Percentiles rank a stretch among this genome's conserved stretches.
These are phyloP conservation scores for Ailanthus altissimus DNA, from an alignment of 345 rosid species.

Conservation along the genomic window DNA sequence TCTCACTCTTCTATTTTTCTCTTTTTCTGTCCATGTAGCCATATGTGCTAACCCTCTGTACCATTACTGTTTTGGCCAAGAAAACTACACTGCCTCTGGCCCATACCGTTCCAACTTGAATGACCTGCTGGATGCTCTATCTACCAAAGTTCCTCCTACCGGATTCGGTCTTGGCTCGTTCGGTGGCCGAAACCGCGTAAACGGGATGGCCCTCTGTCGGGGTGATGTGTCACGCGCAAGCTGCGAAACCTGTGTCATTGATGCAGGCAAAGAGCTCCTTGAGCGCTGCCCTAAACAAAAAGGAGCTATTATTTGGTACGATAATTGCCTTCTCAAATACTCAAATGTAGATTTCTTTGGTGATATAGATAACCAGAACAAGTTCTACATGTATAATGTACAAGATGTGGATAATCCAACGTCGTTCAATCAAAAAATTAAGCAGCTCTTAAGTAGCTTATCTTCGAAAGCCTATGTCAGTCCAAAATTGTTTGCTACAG, in stretches of 20 bases:
- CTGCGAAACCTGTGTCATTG: slow-evolving; percentile 10
- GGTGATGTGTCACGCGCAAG: neutral
- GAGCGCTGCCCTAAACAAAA: neutral
- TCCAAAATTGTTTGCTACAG: neutral
- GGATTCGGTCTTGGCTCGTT: neutral
- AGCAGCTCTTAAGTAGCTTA: neutral
- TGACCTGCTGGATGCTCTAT: neutral
- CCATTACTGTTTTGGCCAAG: neutral
- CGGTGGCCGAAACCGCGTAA: neutral
- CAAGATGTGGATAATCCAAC: neutral
- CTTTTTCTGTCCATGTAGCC: neutral
- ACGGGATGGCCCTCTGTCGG: neutral
- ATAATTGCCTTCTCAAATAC: slow-evolving; percentile 13
- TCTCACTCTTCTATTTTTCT: neutral
- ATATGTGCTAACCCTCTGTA: neutral
- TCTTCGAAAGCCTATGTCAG: neutral
- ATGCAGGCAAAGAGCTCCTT: neutral
- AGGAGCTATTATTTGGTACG: slow-evolving; percentile 24
- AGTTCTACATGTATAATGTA: neutral
- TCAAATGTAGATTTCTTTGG: slow-evolving; percentile 8
- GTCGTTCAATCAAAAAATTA: neutral
- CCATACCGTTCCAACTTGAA: neutral
- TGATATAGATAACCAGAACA: neutral
- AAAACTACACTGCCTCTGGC: neutral
- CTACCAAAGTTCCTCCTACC: neutral